Base-by-base conservation (phyloP, 352 stramenopile species). In the Phytopythium oedochilum region DNA sequence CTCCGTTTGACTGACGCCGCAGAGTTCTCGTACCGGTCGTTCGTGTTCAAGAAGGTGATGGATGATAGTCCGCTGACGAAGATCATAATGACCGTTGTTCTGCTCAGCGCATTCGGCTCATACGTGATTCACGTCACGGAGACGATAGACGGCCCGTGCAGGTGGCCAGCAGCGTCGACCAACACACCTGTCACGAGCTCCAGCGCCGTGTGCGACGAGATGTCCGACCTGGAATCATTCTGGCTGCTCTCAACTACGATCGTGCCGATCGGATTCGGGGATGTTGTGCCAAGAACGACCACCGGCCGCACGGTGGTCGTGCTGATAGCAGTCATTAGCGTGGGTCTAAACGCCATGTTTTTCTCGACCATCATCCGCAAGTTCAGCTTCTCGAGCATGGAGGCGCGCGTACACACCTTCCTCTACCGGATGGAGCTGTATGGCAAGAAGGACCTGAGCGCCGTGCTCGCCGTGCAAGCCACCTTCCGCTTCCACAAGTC, bases 31-130 rank as follows among this genome's bases (percentile, higher is more conserved):
- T 89, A 89, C 42, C 65, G 64, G 9, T 62, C 80, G 42, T 89
- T 89, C 26, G 79, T 88, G 45, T 65, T 89, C 51, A 89, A 88
- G 55, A 89, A 88, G 54, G 76, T 88, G 14, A 59, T 89, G 29
- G 74, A 88, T 23, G 76, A 89, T 29, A 61, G 51, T 12, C 74
- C 75, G 12, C 34, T 88, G 12, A 59, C 34, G 15, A 88, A 89
- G 45, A 61, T 86, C 25, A 3, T 48, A 8, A 54, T 66, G 3
- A 51, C 81, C 20, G 61, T 65, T 38, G 39, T 48, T 0, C 17
- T 48, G 42, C 42, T 48, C 23, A 5, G 32, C 23, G 9, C 17
- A 6, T 48, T 48, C 26, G 42, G 42, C 42, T 34, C 79, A 17
- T 88, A 81, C 29, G 17, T 86, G 2, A 10, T 89, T 5, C 65